Evolutionary conservation across 2,329 filamentous ascomycete genomes (phyloP), one percentile per base, ranked within the genome.

Genomic region (Shiraia bambusicola): DNA sequence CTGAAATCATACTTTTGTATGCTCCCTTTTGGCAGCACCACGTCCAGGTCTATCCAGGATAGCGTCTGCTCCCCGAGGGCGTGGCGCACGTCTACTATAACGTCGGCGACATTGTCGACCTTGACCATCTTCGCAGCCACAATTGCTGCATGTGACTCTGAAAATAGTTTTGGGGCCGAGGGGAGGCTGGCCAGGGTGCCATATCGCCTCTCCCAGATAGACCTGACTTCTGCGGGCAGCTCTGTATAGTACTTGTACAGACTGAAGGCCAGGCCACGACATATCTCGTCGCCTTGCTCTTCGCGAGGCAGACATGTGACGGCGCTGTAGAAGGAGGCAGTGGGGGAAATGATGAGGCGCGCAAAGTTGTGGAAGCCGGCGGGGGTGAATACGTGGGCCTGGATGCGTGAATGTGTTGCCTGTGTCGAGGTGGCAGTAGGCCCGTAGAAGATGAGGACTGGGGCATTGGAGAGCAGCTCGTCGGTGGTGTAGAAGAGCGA

Each of bases 201-300:
- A 40, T 75, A 72, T 38, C 76, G 70, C 31, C 74, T 69, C 38
- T 76, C 82, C 67, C 95, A 78, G 47, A 82, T 78, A 58, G 76
- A 77, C 74, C 89, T 95, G 63, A 90, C 84, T 27, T 79, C 75
- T 40, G 86, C 80, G 15, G 91, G 83, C 37, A 98, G 77, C 70
- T 97, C 92, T 47, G 81, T 80, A 65, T 96, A 97, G 76, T 96
- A 98, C 68, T 95, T 96, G 75, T 86, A 86, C 54, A 98, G 77
- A 42, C 88, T 90, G 69, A 97, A 95, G 34, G 92, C 93, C 41
- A 98, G 78, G 13, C 86, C 93, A 32, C 93, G 84, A 70, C 87
- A 94, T 52, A 95, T 78, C 69, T 97, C 92, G 67, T 97, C 92
- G 60, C 92, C 92, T 74, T 97, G 93, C 69, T 91, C 90, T 66